These are phyloP conservation scores for Aspergillus sp. DNA, from an alignment of 2,329 filamentous ascomycete species.

Conservation along the genomic window DNA sequence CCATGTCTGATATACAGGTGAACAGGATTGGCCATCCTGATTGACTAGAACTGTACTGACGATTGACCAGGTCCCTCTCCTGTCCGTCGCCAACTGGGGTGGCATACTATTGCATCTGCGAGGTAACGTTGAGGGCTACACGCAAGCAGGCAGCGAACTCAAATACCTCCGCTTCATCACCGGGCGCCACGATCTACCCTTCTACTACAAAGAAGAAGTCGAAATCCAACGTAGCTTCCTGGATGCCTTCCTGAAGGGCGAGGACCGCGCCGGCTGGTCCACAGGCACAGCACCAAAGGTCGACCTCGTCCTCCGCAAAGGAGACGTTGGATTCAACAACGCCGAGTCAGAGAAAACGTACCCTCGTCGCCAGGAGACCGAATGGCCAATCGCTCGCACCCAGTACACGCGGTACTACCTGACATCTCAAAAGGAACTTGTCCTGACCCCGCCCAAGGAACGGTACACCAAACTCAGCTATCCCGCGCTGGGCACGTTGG, in stretches of 20 bases:
- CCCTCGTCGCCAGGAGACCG: conserved; percentile 55
- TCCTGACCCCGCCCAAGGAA: conserved; percentile 26
- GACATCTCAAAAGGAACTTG: conserved; percentile 48
- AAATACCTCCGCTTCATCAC: conserved; percentile 71
- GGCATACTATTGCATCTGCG: conserved; percentile 68
- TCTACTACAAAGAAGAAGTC: conserved; percentile 70
- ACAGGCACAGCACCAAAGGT: conserved; percentile 61
- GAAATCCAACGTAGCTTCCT: conserved; percentile 67
- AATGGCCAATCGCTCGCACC: conserved; percentile 68
- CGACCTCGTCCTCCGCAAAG: conserved; percentile 62
- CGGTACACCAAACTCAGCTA: conserved; percentile 53
- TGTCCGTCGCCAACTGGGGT: conserved; percentile 70
- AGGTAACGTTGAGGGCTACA: conserved; percentile 67
- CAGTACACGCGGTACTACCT: conserved; percentile 64
- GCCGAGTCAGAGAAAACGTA: conserved; percentile 60
- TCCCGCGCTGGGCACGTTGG: conserved; percentile 58
- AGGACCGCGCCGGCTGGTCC: conserved; percentile 53
- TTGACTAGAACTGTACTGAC: neutral
- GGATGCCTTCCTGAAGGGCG: conserved; percentile 68
- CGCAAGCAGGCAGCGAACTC: conserved; percentile 62
- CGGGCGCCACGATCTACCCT: conserved; percentile 69
- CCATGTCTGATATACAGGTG: conserved; percentile 65
- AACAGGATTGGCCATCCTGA: too few relatives aligned
- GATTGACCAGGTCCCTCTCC: conserved; percentile 46
- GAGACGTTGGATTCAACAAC: conserved; percentile 67